Evolutionary conservation across 371 early-diverging fungal species (phyloP), one percentile per base, ranked within the genome.

Genomic region (Blakeslea trispora): DNA sequence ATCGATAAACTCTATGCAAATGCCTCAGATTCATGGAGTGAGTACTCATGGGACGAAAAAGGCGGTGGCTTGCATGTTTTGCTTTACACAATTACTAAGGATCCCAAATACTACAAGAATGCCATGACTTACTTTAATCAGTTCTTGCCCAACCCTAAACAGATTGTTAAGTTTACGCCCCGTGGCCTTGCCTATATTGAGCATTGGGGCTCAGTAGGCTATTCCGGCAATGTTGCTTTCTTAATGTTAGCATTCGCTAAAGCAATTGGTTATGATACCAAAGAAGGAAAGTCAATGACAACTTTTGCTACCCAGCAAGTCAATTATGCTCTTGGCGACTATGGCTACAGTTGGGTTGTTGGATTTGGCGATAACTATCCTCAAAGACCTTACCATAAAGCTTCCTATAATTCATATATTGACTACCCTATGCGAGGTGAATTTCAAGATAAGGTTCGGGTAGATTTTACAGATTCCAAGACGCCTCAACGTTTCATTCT

Each of bases 281-380:
- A 59, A 7, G 68, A 73, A 55, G 51, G 63, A 34, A 71, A 71
- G 19, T 53, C 63, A 17, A 63, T 83, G 60, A 61, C 68, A 7
- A 75, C 62, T 0, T 81, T 81, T 66, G 77, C 81, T 10, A 65
- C 69, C 0, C 81, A 81, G 44, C 84, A 83, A 58, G 77, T 79
- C 60, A 83, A 83, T 40, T 83, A 83, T 62, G 79, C 81, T 0
- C 61, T 81, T 1, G 84, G 84, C n/a, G 82, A 81, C 28, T 77
- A 76, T 51, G 82, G 82, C 8, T 77, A 77, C 41, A 72, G 75
- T 17, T 83, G 79, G 77, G 75, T 83, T 1, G 77, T 79, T 21
- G 84, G 84, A 0, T 81, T 83, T 66, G 82, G 82, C 9, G 72
- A 74, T 14, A 75, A 81, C 23, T 81, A 70, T 19, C 84, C 84